These are phyloP conservation scores for Nemania sp. DNA, from an alignment of 2,329 filamentous ascomycete species.

Conservation along the genomic window DNA sequence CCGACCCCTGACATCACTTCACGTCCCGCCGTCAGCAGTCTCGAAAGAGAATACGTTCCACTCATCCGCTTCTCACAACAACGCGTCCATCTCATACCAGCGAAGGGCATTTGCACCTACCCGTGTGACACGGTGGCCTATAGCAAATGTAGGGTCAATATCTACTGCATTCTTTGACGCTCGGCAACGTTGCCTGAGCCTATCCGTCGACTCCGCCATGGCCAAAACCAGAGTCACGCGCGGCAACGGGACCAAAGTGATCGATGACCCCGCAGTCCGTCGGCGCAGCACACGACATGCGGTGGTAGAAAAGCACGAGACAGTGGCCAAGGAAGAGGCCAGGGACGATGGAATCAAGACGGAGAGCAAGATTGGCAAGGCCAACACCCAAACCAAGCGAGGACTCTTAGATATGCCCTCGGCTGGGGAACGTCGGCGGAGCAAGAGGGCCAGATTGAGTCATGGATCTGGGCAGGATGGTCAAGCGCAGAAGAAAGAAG, in stretches of 20 bases:
- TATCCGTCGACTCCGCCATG: constrained; percentile 8
- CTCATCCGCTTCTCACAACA: too few species aligned
- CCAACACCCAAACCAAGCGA: constrained; percentile 17
- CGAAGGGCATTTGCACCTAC: too few species aligned
- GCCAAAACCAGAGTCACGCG: background rate
- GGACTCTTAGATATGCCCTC: background rate
- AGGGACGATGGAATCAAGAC: background rate
- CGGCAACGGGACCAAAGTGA: background rate
- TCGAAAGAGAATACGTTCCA: too few species aligned
- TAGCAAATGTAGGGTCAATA: too few species aligned
- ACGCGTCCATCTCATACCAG: too few species aligned
- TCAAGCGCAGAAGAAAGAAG: background rate
- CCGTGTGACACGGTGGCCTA: too few species aligned
- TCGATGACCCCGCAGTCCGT: background rate
- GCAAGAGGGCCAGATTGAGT: constrained; percentile 16
- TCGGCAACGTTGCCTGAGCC: too few species aligned
- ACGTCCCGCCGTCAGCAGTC: too few species aligned
- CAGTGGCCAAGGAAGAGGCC: background rate
- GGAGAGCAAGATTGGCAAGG: background rate
- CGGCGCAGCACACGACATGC: constrained; percentile 31
- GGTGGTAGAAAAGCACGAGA: background rate
- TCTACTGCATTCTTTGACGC: too few species aligned
- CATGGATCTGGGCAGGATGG: background rate
- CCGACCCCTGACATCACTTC: too few species aligned
- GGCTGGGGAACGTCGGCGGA: constrained; percentile 9